These are phyloP conservation scores for Stephania cephalantha DNA, from an alignment of 164 flowering plant species.

Conservation along the genomic window DNA sequence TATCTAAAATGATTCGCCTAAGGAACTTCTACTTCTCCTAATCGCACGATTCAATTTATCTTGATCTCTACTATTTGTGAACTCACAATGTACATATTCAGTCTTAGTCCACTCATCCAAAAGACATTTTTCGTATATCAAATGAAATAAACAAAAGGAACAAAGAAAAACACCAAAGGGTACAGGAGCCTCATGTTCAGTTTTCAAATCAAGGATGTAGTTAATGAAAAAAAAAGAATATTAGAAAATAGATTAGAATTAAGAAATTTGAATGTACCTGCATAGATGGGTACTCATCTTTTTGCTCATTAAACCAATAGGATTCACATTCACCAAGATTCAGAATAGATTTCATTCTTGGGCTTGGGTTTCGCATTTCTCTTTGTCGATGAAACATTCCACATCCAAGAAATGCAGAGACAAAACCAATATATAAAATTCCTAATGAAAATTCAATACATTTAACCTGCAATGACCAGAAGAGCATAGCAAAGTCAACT, in stretches of 20 bases:
- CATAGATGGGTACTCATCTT: conserved; percentile 46
- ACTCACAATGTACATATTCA: no score
- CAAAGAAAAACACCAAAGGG: neutral
- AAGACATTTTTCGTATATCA: no score
- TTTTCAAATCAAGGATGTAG: neutral
- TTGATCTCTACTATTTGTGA: no score
- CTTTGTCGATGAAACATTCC: conserved; percentile 51
- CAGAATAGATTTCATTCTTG: conserved; percentile 41
- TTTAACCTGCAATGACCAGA: conserved; percentile 59
- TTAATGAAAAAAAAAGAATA: neutral
- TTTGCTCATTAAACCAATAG: conserved; percentile 34
- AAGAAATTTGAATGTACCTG: conserved; percentile 40
- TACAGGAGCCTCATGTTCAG: neutral
- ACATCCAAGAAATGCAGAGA: conserved; percentile 73
- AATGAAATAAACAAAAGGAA: neutral
- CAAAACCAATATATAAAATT: conserved; percentile 60
- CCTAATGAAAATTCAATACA: conserved; percentile 74
- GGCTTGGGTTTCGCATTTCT: conserved; percentile 23
- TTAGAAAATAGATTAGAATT: neutral
- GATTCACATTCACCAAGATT: conserved; percentile 39
- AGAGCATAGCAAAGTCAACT: conserved; percentile 13
- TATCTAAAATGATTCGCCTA: no score
- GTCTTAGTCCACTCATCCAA: no score
- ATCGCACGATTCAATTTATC: no score
- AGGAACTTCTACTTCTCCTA: no score